These are phyloP conservation scores for Zopfia rhizophila DNA, from an alignment of 2,329 filamentous ascomycete species.

Conservation along the genomic window DNA sequence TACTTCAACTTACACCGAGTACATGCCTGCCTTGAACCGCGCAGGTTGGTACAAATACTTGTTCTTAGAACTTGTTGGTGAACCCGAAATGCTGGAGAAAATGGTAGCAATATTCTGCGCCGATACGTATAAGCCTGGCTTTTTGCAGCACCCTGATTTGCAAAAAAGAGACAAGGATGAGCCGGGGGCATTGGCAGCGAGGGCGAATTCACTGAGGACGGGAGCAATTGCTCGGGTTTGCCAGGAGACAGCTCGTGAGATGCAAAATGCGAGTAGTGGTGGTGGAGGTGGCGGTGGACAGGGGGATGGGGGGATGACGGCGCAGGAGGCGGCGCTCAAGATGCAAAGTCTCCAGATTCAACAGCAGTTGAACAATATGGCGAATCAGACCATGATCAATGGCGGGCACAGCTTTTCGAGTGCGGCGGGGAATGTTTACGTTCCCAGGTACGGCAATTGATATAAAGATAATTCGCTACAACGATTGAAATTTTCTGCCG, in stretches of 20 bases:
- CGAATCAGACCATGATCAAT: slow-evolving; percentile 24
- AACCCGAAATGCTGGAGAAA: slow-evolving; percentile 40
- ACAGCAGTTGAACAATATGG: slow-evolving; percentile 26
- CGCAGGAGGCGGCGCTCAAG: slow-evolving; percentile 25
- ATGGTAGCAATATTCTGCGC: slow-evolving; percentile 38
- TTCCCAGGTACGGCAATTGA: slow-evolving; percentile 2
- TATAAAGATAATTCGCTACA: no score
- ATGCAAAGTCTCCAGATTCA: slow-evolving; percentile 33
- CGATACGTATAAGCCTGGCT: slow-evolving; percentile 44
- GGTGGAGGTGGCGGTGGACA: not conserved
- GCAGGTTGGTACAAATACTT: slow-evolving; percentile 50
- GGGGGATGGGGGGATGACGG: slow-evolving; percentile 12
- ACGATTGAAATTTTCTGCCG: no score
- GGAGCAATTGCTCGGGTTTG: slow-evolving; percentile 40
- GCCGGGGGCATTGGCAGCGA: slow-evolving; percentile 32
- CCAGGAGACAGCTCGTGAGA: slow-evolving; percentile 38
- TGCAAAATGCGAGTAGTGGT: slow-evolving; percentile 22
- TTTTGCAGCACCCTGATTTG: slow-evolving; percentile 45
- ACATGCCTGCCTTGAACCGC: slow-evolving; percentile 48
- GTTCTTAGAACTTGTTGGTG: slow-evolving; percentile 42
- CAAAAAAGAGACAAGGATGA: slow-evolving; percentile 40
- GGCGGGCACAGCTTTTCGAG: slow-evolving; percentile 23
- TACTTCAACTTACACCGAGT: slow-evolving; percentile 27
- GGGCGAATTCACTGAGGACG: slow-evolving; percentile 36
- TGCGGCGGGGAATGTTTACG: slow-evolving; percentile 11